Evolutionary conservation across 306 rosid species (phyloP).

Genomic region (Trifolium dubium): DNA sequence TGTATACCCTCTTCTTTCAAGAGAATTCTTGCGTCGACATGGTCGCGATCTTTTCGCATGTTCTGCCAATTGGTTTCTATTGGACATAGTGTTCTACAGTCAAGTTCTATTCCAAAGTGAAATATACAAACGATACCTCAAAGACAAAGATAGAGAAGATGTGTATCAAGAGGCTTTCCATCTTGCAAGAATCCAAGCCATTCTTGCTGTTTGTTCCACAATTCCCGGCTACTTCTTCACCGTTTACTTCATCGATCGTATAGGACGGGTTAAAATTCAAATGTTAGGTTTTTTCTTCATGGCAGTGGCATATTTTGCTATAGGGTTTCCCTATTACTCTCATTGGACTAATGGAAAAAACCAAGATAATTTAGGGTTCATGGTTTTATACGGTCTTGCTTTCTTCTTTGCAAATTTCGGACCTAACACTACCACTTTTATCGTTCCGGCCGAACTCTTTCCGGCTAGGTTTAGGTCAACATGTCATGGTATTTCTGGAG

Average conservation of each 20-base stretch:
- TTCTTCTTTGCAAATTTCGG: constrained; percentile 87
- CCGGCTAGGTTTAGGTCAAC: constrained; percentile 82
- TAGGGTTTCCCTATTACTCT: constrained; percentile 62
- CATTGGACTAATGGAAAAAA: constrained; percentile 35
- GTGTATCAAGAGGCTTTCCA: constrained; percentile 49
- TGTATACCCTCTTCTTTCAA: constrained; percentile 52
- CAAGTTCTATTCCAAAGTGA: constrained; percentile 71
- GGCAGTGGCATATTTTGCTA: constrained; percentile 55
- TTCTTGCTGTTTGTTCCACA: constrained; percentile 60
- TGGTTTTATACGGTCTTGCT: constrained; percentile 67
- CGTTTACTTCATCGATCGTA: constrained; percentile 66
- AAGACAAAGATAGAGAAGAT: accelerated
- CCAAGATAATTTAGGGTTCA: constrained; percentile 29
- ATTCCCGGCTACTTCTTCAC: constrained; percentile 84
- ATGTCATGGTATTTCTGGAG: constrained; percentile 85
- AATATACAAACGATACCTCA: constrained; percentile 43
- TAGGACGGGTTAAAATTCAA: constrained; percentile 73
- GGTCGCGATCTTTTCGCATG: constrained; percentile 74
- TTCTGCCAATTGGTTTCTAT: constrained; percentile 60
- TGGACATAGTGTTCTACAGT: constrained; percentile 78
- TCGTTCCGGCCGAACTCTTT: constrained; percentile 78
- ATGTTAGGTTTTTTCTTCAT: constrained; percentile 65
- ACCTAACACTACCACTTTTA: constrained; percentile 89
- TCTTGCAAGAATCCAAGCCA: constrained; percentile 63
- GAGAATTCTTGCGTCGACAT: constrained; percentile 57